Conservation (phyloP, 305 asterid species). For the Fraxinus baroniana region DNA sequence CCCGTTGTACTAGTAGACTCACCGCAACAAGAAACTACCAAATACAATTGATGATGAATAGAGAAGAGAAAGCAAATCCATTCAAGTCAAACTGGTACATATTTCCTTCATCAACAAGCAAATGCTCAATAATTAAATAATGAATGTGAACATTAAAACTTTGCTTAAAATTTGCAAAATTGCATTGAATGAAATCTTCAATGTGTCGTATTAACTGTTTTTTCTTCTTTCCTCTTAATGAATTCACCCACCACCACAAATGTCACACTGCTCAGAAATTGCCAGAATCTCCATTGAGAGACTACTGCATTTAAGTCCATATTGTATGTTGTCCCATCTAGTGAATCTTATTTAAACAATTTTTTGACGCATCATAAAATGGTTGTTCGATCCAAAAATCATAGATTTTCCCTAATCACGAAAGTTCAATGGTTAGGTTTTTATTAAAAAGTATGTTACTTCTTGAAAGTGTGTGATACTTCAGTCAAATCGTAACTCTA, state of each 20-base stretch:
- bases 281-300: background rate
- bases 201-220: slow-evolving; percentile 12
- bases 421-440: background rate
- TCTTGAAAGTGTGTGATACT: background rate
- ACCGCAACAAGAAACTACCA: background rate
- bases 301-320: background rate
- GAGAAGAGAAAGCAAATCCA: background rate
- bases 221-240: slow-evolving; percentile 19
- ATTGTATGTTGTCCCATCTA: background rate
- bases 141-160: slow-evolving; percentile 12
- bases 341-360: background rate
- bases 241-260: slow-evolving; percentile 29
- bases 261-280: background rate
- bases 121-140: slow-evolving; percentile 10
- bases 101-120: slow-evolving; percentile 28
- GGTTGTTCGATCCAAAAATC: background rate
- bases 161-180: background rate
- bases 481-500: background rate
- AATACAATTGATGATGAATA: background rate
- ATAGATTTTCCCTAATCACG: background rate
- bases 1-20: no score
- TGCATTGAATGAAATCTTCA: slow-evolving; percentile 14
- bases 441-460: background rate
- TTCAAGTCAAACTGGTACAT: slow-evolving; percentile 18
- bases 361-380: background rate